Percentiles rank a stretch among this genome's conserved stretches.
Conservation (phyloP, 768 basidiomycete genomes). For the Gelatoporia subvermispora region DNA sequence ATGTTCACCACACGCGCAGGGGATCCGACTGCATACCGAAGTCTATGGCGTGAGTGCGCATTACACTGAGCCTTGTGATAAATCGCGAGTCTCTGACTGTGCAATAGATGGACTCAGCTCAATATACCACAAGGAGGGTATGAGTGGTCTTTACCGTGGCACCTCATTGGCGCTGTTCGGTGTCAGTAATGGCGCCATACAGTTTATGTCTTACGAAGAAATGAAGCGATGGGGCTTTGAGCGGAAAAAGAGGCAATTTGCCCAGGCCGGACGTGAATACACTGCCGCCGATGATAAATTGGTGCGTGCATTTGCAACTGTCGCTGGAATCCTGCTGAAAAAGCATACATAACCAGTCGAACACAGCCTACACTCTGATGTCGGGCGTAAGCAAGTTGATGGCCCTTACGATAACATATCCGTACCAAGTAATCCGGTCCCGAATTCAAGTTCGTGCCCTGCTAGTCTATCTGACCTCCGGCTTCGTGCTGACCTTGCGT, state of each 20-base stretch:
- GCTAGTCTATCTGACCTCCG: conserved; percentile 1
- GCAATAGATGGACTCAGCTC: conserved; percentile 63
- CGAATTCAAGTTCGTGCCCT: conserved; percentile 71
- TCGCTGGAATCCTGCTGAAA: conserved; percentile 2
- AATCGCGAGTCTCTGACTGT: neutral
- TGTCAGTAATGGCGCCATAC: conserved; percentile 90
- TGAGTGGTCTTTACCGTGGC: conserved; percentile 79
- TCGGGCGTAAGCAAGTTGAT: conserved; percentile 86
- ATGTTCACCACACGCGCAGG: conserved; percentile 82
- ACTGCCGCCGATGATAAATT: conserved; percentile 78
- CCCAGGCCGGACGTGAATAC: conserved; percentile 58
- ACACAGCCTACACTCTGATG: conserved; percentile 86
- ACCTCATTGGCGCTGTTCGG: conserved; percentile 86
- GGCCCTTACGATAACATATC: conserved; percentile 84
- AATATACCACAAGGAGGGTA: conserved; percentile 71
- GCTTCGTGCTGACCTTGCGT: neutral
- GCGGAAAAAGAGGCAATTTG: conserved; percentile 60
- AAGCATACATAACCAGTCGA: conserved; percentile 54
- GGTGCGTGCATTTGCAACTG: conserved; percentile 42
- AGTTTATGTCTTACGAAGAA: conserved; percentile 95
- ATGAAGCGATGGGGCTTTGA: conserved; percentile 90
- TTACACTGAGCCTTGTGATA: neutral
- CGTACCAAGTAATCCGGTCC: conserved; percentile 95
- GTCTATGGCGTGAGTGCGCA: conserved; percentile 60
- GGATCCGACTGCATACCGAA: conserved; percentile 70